Evolutionary conservation across 2,329 filamentous ascomycete species (phyloP), one percentile per base, ranked within the genome.

Genomic region (Orbilia oligospora): DNA sequence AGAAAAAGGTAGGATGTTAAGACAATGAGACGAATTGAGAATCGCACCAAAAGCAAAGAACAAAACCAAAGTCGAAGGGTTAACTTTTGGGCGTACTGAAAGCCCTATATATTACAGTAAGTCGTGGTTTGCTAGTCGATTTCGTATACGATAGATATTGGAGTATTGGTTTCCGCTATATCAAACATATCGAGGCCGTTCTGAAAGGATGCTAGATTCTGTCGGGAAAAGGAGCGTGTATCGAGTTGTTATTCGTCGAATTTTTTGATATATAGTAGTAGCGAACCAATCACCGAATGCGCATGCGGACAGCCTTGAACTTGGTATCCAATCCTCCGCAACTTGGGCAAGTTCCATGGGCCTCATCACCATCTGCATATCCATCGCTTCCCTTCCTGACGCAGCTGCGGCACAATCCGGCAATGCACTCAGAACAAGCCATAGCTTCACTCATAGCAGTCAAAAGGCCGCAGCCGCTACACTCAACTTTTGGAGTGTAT

Each of bases 391-490:
- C 75, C 41, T 78, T 78, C 63, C 68, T 78, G 2, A 79, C 76
- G 36, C 76, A 79, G 68, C 71, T 75, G 16, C 71, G 67, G 24
- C 76, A 79, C 49, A 79, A 56, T 51, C 76, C 76, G n/a, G 70
- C 71, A 36, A 79, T 79, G 36, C 76, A 79, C 65, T 79, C 76
- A 55, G 76, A 75, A 51, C 76, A 79, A 27, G 76, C 76, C 70
- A 73, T 75, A 3, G 76, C 69, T 44, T 79, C 76, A 36, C 71
- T 58, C 76, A 79, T 79, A 14, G 69, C 69, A 9, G 64, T 75
- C 58, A 75, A 71, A 44, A 73, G 51, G 9, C 76, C 76, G 33
- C 76, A 79, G 10, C 70, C 76, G 51, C 70, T 75, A 27, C 76
- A 79, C 30, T 79, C 76, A 3, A 79, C 76, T 33, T 79, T 79